Base-by-base conservation (phyloP, 129 eudicot species). In the Centrapalus pauciflorus region DNA sequence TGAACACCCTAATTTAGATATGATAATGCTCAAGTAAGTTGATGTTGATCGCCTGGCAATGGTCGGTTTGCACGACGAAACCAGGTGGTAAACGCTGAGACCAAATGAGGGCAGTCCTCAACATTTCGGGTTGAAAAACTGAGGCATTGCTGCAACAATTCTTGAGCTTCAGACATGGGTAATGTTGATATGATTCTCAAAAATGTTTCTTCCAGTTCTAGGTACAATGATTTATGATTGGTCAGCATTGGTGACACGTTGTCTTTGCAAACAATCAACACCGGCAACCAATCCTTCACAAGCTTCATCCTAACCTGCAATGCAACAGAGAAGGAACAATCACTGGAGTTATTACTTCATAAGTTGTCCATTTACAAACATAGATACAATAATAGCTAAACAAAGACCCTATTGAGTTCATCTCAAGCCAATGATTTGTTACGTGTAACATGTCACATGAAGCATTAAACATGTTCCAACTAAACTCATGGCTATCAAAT, bases 81-180 rank as follows among this genome's bases (percentile, higher is more conserved):
- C 96, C 98, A 92, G 16, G 98, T 92, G 76, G 86, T 85, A 70
- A 88, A 92, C 26, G 96, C 96, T 23, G 79, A 68, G 27, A 92
- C 86, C 80, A 92, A 72, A 74, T 92, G 98, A 21, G 91, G 90
- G 76, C 96, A 92, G 70, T 88, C 98, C 17, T 92, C 98, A n/a
- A 82, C 78, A 30, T 85, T 86, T 67, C 95, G 78, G 32, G 98
- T 85, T n/a, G 98, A 92, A 57, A 92, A 85, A 77, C 96, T 88
- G 25, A 92, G 88, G 54, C 98, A 92, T 77, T 85, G 89, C 78
- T 85, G 94, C 77, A 92, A 51, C 70, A 92, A 59, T 38, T 81
- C 87, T 67, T 92, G 95, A 9, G 98, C 84, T 45, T 88, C 98
- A 3, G 90, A 72, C 87, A 91, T 70, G 2, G 98, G 95, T 37